Conservation (phyloP, 164 flowering plant species). For the Cinnamomum chago region DNA sequence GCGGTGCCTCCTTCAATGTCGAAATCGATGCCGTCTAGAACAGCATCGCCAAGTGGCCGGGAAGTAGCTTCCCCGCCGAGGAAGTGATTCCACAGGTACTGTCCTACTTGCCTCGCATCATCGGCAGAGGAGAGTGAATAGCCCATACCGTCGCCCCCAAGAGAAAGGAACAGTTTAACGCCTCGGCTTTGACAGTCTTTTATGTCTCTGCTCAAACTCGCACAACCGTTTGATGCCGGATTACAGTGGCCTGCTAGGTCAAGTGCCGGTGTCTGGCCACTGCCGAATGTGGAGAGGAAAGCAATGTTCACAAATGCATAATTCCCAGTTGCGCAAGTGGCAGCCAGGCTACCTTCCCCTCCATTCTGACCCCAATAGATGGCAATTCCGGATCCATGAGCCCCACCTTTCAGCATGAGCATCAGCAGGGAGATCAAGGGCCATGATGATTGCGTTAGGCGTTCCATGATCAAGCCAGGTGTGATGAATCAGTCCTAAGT, state of each 20-base stretch:
- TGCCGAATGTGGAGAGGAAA: slow-evolving; percentile 6
- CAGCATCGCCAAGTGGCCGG: background rate
- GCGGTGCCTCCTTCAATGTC: background rate
- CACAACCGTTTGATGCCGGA: slow-evolving; percentile 5
- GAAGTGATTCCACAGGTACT: slow-evolving; percentile 26
- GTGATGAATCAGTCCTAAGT: no score
- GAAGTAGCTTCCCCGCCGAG: slow-evolving; percentile 4
- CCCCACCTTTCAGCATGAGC: background rate
- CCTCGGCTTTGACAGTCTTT: slow-evolving; percentile 9
- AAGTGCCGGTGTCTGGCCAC: slow-evolving; percentile 5
- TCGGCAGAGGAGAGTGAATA: slow-evolving; percentile 17
- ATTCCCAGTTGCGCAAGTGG: slow-evolving; percentile 18
- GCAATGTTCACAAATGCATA: slow-evolving; percentile 17
- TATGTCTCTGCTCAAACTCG: slow-evolving; percentile 4
- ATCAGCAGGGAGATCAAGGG: background rate
- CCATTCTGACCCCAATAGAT: slow-evolving; percentile 20
- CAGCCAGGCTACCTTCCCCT: slow-evolving; percentile 13
- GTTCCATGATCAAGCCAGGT: background rate
- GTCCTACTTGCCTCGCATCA: slow-evolving; percentile 16
- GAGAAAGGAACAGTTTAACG: slow-evolving; percentile 18
- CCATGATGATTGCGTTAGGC: background rate
- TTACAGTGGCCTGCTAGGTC: slow-evolving; percentile 21
- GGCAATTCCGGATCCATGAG: slow-evolving; percentile 1
- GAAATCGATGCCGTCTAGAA: slow-evolving; percentile 7
- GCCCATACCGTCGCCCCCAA: slow-evolving; percentile 21